These are phyloP conservation scores for Rosa chinensis DNA, from an alignment of 306 rosid species.

Conservation along the genomic window DNA sequence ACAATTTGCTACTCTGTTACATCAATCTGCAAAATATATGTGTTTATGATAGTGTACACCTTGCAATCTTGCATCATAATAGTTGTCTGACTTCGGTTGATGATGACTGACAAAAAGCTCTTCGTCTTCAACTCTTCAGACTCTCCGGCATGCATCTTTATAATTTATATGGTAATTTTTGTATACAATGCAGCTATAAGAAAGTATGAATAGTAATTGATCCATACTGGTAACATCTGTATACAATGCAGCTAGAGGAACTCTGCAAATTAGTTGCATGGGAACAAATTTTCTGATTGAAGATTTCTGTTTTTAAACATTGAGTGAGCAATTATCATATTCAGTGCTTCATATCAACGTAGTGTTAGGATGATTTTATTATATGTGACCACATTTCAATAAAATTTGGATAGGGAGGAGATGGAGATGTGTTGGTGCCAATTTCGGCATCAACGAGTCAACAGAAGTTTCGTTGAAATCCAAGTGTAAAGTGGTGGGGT, in stretches of 20 bases:
- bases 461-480: no score
- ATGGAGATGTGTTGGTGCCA: constrained; percentile 10
- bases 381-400: not conserved
- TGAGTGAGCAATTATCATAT: not conserved
- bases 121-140: not conserved
- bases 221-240: no score
- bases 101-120: not conserved
- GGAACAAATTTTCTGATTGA: not conserved
- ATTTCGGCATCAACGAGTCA: no score
- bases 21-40: not conserved
- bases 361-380: not conserved
- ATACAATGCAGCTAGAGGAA: no score
- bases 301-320: not conserved
- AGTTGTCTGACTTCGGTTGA: not conserved
- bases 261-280: not conserved
- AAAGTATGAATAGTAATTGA: not conserved
- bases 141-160: not conserved
- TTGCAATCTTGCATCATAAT: not conserved
- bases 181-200: not conserved
- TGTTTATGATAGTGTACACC: not conserved
- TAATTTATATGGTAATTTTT: not conserved
- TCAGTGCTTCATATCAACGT: not conserved
- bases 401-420: constrained; percentile 33
- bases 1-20: not conserved
- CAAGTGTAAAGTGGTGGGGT: no score